A percentile compares a stretch with the other conserved stretches of the same genome.
Conservation (phyloP, 2,329 filamentous ascomycete species). For the Xylaria arbuscula region DNA sequence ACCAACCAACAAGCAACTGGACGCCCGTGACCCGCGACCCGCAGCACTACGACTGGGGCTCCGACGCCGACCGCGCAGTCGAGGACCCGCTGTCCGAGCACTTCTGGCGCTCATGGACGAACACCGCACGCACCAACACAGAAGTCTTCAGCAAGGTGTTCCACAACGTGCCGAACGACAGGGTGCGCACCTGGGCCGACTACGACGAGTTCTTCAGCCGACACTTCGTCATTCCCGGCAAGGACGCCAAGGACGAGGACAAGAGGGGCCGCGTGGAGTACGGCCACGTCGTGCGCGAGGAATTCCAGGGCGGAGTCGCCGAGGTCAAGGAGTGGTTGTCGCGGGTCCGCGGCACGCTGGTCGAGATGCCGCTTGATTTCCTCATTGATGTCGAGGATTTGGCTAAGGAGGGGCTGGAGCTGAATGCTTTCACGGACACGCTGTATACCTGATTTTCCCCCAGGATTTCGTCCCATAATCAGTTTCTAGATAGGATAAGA, state of each 20-base stretch:
- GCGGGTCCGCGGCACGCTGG: constrained; percentile 74
- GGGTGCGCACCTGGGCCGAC: constrained; percentile 75
- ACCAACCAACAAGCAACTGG: constrained; percentile 77
- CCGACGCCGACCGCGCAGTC: constrained; percentile 74
- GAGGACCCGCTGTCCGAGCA: constrained; percentile 76
- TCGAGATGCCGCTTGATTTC: constrained; percentile 94
- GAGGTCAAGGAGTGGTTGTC: constrained; percentile 78
- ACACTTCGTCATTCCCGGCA: constrained; percentile 70
- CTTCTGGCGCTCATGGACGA: constrained; percentile 78
- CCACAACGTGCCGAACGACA: constrained; percentile 79
- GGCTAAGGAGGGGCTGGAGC: constrained; percentile 79
- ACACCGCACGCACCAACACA: constrained; percentile 80
- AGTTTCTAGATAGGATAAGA: neutral
- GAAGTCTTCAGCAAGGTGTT: constrained; percentile 84
- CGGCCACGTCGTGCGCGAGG: constrained; percentile 86
- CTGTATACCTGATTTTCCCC: constrained; percentile 67
- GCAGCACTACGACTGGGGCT: constrained; percentile 80
- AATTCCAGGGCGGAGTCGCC: constrained; percentile 77
- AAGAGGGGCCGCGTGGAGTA: constrained; percentile 70
- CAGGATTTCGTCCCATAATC: no score
- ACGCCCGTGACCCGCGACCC: constrained; percentile 75
- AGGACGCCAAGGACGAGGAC: constrained; percentile 55
- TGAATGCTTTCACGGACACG: constrained; percentile 78
- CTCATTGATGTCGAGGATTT: constrained; percentile 84
- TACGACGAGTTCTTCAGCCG: constrained; percentile 77